Percentiles rank a stretch among this genome's conserved stretches.
Evolutionary conservation across 257 asterid species (phyloP).

Genomic region (Fraxinus americana): DNA sequence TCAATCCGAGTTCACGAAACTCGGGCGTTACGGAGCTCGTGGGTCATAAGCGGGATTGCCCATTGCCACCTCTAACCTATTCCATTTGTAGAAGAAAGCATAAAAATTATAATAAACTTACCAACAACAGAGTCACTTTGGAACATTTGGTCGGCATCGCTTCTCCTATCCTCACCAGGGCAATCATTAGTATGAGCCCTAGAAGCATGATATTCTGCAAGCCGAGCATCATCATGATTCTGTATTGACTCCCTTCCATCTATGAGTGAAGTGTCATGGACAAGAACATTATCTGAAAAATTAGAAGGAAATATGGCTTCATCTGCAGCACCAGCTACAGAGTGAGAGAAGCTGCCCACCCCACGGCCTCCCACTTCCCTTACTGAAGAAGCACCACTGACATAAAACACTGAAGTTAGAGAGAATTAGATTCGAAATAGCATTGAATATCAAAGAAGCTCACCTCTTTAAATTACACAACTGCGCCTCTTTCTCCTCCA

Average conservation of each 20-base stretch:
- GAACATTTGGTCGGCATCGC: slow-evolving; percentile 31
- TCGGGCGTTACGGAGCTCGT: too few relatives aligned
- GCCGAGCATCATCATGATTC: slow-evolving; percentile 33
- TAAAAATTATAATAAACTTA: slow-evolving; percentile 31
- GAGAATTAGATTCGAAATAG: slow-evolving; percentile 13
- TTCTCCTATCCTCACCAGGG: slow-evolving; percentile 43
- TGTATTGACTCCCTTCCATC: slow-evolving; percentile 41
- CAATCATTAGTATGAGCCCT: slow-evolving; percentile 30
- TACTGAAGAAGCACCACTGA: slow-evolving; percentile 43
- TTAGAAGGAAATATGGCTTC: slow-evolving; percentile 35
- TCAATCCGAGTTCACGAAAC: too few relatives aligned
- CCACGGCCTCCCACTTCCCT: slow-evolving; percentile 22
- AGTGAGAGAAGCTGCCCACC: slow-evolving; percentile 32
- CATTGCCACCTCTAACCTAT: neutral
- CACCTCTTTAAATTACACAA: slow-evolving; percentile 59
- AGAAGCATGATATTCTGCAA: slow-evolving; percentile 42
- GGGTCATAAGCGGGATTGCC: too few relatives aligned
- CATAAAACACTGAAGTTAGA: slow-evolving; percentile 29
- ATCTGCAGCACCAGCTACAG: slow-evolving; percentile 38
- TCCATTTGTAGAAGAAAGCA: slow-evolving; percentile 13
- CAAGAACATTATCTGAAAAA: slow-evolving; percentile 33
- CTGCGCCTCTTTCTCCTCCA: slow-evolving; percentile 76
- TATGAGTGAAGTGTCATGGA: slow-evolving; percentile 33
- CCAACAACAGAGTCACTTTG: slow-evolving; percentile 36
- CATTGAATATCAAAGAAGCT: slow-evolving; percentile 24